Base-by-base conservation (phyloP, 2,329 filamentous ascomycete species). In the Paecilomyces variotii region DNA sequence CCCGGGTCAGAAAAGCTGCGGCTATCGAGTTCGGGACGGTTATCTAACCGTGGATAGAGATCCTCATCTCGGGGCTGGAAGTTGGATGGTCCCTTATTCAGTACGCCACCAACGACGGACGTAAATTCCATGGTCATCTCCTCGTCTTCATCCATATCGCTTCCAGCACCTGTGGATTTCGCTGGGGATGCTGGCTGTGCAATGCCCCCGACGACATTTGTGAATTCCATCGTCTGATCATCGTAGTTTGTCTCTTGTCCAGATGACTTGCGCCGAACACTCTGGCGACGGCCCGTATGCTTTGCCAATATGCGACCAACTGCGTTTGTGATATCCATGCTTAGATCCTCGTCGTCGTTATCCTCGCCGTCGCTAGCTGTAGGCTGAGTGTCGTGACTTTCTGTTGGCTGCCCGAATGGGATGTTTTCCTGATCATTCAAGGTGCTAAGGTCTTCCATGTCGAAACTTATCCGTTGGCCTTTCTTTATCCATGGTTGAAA, bases 311-410 rank as follows among this genome's bases (percentile, higher is more conserved):
- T 97, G 2, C 87, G 84, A 7, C 93, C 93, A 56, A 96, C 80
- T 7, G 85, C 90, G 57, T 84, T 85, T 1, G 93, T 97, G 6
- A 97, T 90, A 66, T 97, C 93, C 93, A 97, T 97, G 25, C 90
- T 94, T 80, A 95, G 87, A 45, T 92, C 90, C 62, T 85, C 83
- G 24, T 83, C 81, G 26, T 81, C 77, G 14, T 74, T 70, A 11
- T 79, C 78, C 11, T 82, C 79, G 4, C 76, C 70, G 26, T 79
- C 56, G 79, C 74, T 59, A 72, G 72, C 27, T 61, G 60, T 58
- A 62, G 67, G 60, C 14, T 58, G 52, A 49, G 53, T 2, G 14
- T 52, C 59, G 10, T 60, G 53, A 54, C 62, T 55, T 14, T 58
- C 50, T 5, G 39, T 27, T 6, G 58, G 49, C 32, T 32, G 55